Evolutionary conservation across 805 yeast species (phyloP).

Genomic region (Ogataea nonfermentans): DNA sequence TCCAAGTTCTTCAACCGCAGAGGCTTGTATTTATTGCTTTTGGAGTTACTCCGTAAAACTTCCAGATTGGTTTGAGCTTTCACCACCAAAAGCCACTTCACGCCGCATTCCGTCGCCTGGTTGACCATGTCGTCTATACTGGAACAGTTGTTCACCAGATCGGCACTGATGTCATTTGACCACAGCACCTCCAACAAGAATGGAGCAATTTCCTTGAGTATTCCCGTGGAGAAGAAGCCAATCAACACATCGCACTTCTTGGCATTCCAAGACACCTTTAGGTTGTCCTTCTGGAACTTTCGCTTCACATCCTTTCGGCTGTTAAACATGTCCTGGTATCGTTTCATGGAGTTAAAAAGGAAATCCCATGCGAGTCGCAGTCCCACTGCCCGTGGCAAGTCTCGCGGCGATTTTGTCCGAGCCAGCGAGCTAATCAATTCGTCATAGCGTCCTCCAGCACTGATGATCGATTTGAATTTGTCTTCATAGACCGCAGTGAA

Average conservation of each 20-base stretch:
- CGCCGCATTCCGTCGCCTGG: constrained; percentile 66
- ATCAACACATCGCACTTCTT: constrained; percentile 80
- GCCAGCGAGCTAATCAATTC: constrained; percentile 63
- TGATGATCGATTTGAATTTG: constrained; percentile 51
- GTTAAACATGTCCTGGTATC: constrained; percentile 40
- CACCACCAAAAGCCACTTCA: constrained; percentile 72
- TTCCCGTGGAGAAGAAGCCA: constrained; percentile 59
- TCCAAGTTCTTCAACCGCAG: constrained; percentile 65
- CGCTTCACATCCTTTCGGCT: constrained; percentile 28
- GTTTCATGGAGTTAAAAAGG: constrained; percentile 50
- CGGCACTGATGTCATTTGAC: constrained; percentile 79
- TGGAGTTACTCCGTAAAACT: constrained; percentile 16
- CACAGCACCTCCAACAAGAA: constrained; percentile 66
- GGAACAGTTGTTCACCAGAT: constrained; percentile 46
- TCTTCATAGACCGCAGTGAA: constrained; percentile 79
- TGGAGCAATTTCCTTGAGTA: constrained; percentile 59
- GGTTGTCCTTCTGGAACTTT: constrained; percentile 33
- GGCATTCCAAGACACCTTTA: constrained; percentile 42
- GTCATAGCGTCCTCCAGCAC: constrained; percentile 96
- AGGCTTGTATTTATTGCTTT: constrained; percentile 66
- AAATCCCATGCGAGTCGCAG: constrained; percentile 78
- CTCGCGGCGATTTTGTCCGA: constrained; percentile 37
- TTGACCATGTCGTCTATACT: constrained; percentile 63
- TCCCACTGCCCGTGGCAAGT: constrained; percentile 71
- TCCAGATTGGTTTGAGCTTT: constrained; percentile 54